Base-by-base conservation (phyloP, 495 filamentous ascomycete genomes). In the Thermochaetoides thermophila region DNA sequence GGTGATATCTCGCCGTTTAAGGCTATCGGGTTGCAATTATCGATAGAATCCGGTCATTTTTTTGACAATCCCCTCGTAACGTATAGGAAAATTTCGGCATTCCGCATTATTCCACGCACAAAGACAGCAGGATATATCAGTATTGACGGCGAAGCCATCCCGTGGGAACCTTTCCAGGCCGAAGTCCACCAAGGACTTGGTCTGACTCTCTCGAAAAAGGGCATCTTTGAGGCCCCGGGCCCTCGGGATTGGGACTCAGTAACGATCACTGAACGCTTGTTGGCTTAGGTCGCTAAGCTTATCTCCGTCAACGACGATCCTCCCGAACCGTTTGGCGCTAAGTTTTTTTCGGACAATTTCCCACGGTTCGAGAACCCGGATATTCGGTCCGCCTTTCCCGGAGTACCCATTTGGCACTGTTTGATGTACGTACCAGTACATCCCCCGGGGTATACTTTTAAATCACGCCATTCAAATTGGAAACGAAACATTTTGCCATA, bases 111-210 rank as follows among this genome's bases (percentile, higher is more conserved):
- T 1, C 89, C 89, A 0, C 76, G 74, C 14, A 58, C 69, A 31
- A 61, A 73, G 60, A 39, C 65, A 60, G 31, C 33, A 29, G 63
- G 89, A 4, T 89, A 83, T 55, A 86, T 97, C 53, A 87, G 84
- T 49, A 83, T 97, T 45, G 89, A 97, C 44, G 89, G 89, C 17
- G 89, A 97, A 55, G 62, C 72, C 15, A 60, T 91, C 8, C 81
- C 83, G 1, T 95, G 86, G 45, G 76, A 76, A 36, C 76, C 81
- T 0, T 87, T 93, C 53, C 89, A 97, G 58, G 83, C 73, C 7
- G 89, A 97, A 59, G 60, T 94, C 10, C 83, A 93, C 57, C 65
- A 68, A 29, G 82, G 84, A 0, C 59, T 96, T 16, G 89, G 82
- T n/a, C 84, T 80, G 1, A 77, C 83, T 17, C 58, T 96, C 29